Base-by-base conservation (phyloP, 345 rosid genomes). In the Luvunga scandens region DNA sequence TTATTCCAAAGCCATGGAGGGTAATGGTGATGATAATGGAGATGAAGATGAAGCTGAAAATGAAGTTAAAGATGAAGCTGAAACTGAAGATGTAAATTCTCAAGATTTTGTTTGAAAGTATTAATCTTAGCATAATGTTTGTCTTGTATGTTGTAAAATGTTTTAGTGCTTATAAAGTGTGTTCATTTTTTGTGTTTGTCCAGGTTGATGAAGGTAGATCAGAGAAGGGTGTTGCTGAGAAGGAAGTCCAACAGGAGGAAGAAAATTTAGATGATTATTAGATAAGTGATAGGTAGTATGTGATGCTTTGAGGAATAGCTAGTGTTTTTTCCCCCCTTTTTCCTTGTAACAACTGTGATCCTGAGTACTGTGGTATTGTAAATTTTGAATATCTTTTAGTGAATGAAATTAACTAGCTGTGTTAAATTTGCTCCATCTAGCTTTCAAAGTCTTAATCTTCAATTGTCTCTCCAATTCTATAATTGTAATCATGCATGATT, bases 201-300 rank as follows among this genome's bases (percentile, higher is more conserved):
- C 78, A 89, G 95, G 88, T 84, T 90, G 88, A 78, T 66, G 91
- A 77, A 65, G 88, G 31, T 1, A 84, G 60, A 59, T 78, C 75
- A 38, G 90, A 86, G 71, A 86, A 88, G 45, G 72, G 24, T 21
- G 75, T 7, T 82, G 80, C 70, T 31, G 84, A 75, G 66, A 81
- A 83, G 82, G 88, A 69, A 68, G 69, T 6, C 22, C 71, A 39
- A 72, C 85, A 72, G 69, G 87, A 79, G 53, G 84, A 82, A 36
- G 86, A 84, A 71, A 71, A 33, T 27, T 80, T 86, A 75, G 93
- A 88, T 81, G 89, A 85, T 75, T 75, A 73, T 78, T 80, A 80
- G 73, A 19, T 59, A 45, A 45, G 1, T 36, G 9, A 36, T 6
- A 24, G 22, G 3, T 50, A 73, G 80, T 69, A 77, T 77, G 31